Conservation (phyloP, 2,329 filamentous ascomycete species). For the Cytospora chrysosperma region DNA sequence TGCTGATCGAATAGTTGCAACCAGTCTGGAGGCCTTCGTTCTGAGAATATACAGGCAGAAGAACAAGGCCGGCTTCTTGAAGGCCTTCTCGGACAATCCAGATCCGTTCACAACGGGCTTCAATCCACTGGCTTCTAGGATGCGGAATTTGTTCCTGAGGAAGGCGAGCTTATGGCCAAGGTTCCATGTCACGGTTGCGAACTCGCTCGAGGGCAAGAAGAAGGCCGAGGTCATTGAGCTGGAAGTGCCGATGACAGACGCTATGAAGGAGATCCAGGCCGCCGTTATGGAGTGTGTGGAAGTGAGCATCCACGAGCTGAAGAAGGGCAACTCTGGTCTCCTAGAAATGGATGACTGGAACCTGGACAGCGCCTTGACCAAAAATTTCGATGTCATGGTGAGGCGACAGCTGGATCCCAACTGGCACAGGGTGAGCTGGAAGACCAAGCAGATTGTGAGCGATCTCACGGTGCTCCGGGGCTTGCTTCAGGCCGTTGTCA, state of each 20-base stretch:
- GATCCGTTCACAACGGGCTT: conserved; percentile 89
- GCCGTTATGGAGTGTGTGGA: conserved; percentile 96
- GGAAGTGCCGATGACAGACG: conserved; percentile 92
- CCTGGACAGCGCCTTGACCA: conserved; percentile 85
- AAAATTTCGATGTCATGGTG: conserved; percentile 87
- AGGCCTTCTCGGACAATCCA: conserved; percentile 92
- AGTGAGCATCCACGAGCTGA: conserved; percentile 88
- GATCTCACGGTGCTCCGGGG: conserved; percentile 81
- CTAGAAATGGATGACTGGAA: conserved; percentile 98
- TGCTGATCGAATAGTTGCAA: conserved; percentile 82
- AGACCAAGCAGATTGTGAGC: conserved; percentile 90
- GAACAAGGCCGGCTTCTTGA: conserved; percentile 91
- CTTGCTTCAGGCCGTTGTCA: conserved; percentile 78
- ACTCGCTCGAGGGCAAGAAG: conserved; percentile 84
- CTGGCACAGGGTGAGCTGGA: conserved; percentile 95
- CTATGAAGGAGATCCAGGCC: conserved; percentile 90
- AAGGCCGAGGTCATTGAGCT: conserved; percentile 97
- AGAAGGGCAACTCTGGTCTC: conserved; percentile 83
- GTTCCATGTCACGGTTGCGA: conserved; percentile 87
- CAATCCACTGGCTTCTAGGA: conserved; percentile 81
- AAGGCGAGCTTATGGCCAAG: conserved; percentile 90
- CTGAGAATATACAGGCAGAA: conserved; percentile 89
- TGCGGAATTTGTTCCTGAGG: conserved; percentile 86
- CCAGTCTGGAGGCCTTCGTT: conserved; percentile 92
- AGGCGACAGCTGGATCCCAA: conserved; percentile 90